A percentile compares a stretch with the other conserved stretches of the same genome.
phyloP scores from a whole-genome alignment of 2,329 filamentous ascomycete species.

The Dactylellina sp. region DNA sequence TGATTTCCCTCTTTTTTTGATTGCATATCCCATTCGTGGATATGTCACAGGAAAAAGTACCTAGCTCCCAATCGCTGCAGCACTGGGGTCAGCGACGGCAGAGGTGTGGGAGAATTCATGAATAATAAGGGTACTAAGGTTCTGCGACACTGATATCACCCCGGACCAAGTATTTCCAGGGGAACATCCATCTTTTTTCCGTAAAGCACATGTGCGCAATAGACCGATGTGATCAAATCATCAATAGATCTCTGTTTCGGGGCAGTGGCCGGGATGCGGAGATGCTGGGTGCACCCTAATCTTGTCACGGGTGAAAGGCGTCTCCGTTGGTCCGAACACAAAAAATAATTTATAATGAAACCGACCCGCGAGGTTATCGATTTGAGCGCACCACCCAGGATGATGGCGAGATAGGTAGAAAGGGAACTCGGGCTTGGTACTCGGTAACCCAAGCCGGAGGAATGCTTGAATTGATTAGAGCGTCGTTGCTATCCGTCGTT shows the following conservation, averaged over 20 bases:
- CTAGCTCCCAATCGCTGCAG: background rate
- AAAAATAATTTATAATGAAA: constrained; percentile 37
- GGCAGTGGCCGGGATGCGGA: constrained; percentile 55
- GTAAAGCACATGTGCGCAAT: constrained; percentile 13
- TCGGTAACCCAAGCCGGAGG: constrained; percentile 44
- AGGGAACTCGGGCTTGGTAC: constrained; percentile 34
- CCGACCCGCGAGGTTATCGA: constrained; percentile 31
- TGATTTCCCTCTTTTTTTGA: constrained; percentile 4
- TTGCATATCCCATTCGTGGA: constrained; percentile 27
- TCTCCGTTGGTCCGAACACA: constrained; percentile 55
- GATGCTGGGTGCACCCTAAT: constrained; percentile 14
- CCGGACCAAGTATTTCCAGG: constrained; percentile 21
- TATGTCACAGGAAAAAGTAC: constrained; percentile 1
- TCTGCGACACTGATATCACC: constrained; percentile 22
- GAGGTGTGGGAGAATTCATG: constrained; percentile 6
- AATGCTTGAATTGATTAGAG: constrained; percentile 17
- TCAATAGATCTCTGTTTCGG: constrained; percentile 19
- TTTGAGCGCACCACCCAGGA: constrained; percentile 16
- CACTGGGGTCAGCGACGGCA: background rate
- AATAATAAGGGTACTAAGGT: background rate
- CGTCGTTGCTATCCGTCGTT: too few relatives aligned
- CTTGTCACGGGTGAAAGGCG: constrained; percentile 54
- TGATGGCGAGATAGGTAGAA: constrained; percentile 25
- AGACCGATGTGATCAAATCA: background rate
- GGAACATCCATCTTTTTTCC: constrained; percentile 16